Base-by-base conservation (phyloP, 108 stramenopile species). In the Phaeodactylum tricornutum region DNA sequence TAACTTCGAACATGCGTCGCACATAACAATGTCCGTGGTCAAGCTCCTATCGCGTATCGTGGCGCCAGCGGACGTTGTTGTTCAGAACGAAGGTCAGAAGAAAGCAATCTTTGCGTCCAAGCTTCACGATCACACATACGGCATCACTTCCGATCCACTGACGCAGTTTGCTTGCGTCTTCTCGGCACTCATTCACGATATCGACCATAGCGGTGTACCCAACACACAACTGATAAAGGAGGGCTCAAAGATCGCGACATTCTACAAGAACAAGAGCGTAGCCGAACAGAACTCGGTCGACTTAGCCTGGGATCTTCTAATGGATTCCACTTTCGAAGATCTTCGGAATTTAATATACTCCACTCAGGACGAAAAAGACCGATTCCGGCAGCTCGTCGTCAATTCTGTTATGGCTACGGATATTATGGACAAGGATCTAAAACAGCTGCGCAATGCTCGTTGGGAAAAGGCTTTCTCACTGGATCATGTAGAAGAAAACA, bases 1-100 rank as follows among this genome's bases (percentile, higher is more conserved):
- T 45, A 60, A 49, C 4, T 69, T 73, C 40, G 67, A 64, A 41
- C 72, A 73, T 44, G 57, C 58, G 19, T 34, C 48, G 19, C 72
- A 73, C 44, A 67, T 73, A 16, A 64, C 59, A 9, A 45, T 30
- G 29, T 56, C 55, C 9, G 43, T 67, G 57, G 53, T 61, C 34
- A 62, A 67, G 28, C 43, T 71, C 20, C 27, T 72, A 16, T 34
- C 45, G 11, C 16, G 39, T 5, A 37, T 66, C 35, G 25, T 33
- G 22, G 50, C 41, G 31, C 38, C 42, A 23, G 33, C 39, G 11
- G 53, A 55, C 26, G 4, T 46, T 23, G 14, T 34, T 34, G 33
- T 11, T 14, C 9, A 14, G 9, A 14, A 14, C 33, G 33, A 34
- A 34, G 33, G 33, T 11, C 14, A 9, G 9, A 14, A 14, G 9